These are phyloP conservation scores for Endocarpon pusillum DNA, from an alignment of 495 filamentous ascomycete species.

Conservation along the genomic window DNA sequence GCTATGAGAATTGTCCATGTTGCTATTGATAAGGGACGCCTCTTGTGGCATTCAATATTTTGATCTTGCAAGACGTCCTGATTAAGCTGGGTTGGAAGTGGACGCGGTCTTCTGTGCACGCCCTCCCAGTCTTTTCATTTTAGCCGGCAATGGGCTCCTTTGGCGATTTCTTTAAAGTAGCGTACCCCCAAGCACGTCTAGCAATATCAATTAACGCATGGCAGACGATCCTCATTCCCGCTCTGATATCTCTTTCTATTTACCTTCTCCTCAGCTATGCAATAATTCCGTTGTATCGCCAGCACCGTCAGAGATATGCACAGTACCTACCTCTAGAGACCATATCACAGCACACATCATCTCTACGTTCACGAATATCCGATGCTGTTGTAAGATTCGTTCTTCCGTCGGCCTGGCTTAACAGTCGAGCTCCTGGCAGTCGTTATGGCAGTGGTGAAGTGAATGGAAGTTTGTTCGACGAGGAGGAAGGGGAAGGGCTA, in stretches of 20 bases:
- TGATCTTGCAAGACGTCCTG: no score
- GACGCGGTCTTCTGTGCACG: no score
- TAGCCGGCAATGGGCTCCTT: no score
- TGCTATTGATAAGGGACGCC: no score
- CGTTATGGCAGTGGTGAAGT: constrained; percentile 13
- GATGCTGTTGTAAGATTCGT: constrained; percentile 35
- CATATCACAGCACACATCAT: constrained; percentile 41
- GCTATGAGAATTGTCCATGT: no score
- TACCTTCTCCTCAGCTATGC: constrained; percentile 56
- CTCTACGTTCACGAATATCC: constrained; percentile 43
- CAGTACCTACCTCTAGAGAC: constrained; percentile 51
- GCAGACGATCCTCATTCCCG: constrained; percentile 68
- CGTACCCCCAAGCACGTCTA: no score
- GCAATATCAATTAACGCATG: no score
- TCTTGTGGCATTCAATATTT: no score
- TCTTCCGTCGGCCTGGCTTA: constrained; percentile 37
- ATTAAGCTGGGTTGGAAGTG: no score
- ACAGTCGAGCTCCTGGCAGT: constrained; percentile 5
- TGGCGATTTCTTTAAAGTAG: no score
- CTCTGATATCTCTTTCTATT: constrained; percentile 55
- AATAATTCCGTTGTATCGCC: constrained; percentile 57
- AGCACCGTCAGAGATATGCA: constrained; percentile 54
- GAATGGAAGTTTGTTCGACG: constrained; percentile 26
- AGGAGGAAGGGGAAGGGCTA: constrained; percentile 40
- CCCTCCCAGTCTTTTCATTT: no score